Evolutionary conservation across 169 alveolate genomes (phyloP), one percentile per base, ranked within the genome.

Genomic region (Cryptosporidium meleagridis): DNA sequence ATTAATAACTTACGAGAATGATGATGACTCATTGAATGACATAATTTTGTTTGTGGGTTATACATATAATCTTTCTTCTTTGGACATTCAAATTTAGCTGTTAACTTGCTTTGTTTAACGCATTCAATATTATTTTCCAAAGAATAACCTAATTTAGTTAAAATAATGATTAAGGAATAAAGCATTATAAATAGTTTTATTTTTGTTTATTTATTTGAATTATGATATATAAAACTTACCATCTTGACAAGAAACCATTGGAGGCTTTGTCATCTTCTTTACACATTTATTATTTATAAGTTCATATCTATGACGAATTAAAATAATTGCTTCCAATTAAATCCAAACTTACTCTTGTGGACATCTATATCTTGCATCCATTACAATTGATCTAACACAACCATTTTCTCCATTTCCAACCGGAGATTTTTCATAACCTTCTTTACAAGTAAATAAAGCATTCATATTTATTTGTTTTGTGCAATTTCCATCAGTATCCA

Each of bases 21-120:
- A 62, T 80, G 89, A 62, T 80, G 73, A 59, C 89, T 80, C 68
- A 31, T 80, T 23, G 75, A 65, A 62, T 80, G 89, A n/a, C 89
- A 80, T 26, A 80, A 37, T 29, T 44, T 65, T 33, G 89, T 80
- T 80, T 80, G 59, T 29, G 73, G 89, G 62, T 80, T 80, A 29
- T 61, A 80, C 53, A 80, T 53, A 65, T 80, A 80, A 44, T 80
- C 89, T 62, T 80, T 80, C 37, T 80, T 80, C 75, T 80, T 80
- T 14, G 89, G 89, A 44, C 89, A 80, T 4, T 80, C 89, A 59
- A 45, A 59, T 48, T 80, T 80, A 3, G 89, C 80, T 37, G 89
- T 80, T 8, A 80, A 16, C 52, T 59, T 80, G 9, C 16, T 62
- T 10, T 80, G 39, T 44, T 59, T 80, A 16, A 80, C 68, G 23